A percentile compares a stretch with the other conserved stretches of the same genome.
phyloP scores from a whole-genome alignment of 306 rosid genomes.

The Comarum palustre region DNA sequence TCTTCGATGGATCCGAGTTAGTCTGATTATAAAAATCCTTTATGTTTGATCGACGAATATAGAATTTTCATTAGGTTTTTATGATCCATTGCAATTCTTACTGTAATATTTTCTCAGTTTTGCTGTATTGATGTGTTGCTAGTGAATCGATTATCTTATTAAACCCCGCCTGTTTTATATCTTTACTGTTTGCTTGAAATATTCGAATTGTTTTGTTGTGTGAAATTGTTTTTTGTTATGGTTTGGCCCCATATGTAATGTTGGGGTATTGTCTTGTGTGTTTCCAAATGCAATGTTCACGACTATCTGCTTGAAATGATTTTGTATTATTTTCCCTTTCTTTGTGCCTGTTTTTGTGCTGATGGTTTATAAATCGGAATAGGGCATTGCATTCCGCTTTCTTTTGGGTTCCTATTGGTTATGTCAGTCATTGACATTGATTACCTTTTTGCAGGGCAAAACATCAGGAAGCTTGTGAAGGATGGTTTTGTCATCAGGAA shows the following conservation, averaged over 20 bases:
- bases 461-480: constrained; percentile 87
- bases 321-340: background rate
- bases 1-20: too few relatives aligned
- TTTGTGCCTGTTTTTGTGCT: background rate
- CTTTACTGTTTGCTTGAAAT: background rate
- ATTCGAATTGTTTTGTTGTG: background rate
- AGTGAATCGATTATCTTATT: background rate
- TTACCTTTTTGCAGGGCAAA: constrained; percentile 64
- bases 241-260: background rate
- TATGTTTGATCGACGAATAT: background rate
- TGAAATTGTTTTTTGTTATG: background rate
- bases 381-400: background rate
- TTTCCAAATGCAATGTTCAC: background rate
- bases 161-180: too few relatives aligned
- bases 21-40: too few relatives aligned
- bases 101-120: background rate
- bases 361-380: background rate
- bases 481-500: constrained; percentile 93
- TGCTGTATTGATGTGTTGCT: background rate
- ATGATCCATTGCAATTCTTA: background rate
- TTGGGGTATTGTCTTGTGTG: background rate
- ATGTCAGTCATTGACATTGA: background rate
- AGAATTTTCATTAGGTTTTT: background rate
- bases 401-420: background rate
- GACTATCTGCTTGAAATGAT: background rate